Evolutionary conservation across 371 early-diverging fungal species (phyloP).

Genomic region (Cokeromyces recurvatus): DNA sequence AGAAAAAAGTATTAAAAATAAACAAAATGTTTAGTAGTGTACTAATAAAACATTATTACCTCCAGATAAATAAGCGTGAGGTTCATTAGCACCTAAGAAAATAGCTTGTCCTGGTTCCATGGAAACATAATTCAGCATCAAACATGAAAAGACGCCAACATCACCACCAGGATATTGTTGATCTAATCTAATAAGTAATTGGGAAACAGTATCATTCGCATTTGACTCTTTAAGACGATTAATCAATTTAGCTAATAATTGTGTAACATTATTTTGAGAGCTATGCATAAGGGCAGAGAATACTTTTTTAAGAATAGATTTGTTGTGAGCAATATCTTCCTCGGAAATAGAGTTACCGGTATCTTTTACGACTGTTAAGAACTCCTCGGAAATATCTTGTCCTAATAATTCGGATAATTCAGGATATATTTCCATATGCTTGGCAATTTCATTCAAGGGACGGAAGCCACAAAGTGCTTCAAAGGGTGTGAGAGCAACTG

Average conservation of each 20-base stretch:
- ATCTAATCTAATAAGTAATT: conserved; percentile 71
- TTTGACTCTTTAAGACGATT: conserved; percentile 30
- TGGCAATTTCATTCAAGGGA: conserved; percentile 74
- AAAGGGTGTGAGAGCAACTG: conserved; percentile 92
- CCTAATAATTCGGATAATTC: conserved; percentile 74
- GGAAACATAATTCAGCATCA: conserved; percentile 83
- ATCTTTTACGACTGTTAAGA: conserved; percentile 25
- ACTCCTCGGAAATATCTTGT: conserved; percentile 26
- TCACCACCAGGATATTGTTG: conserved; percentile 86
- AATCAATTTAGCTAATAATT: conserved; percentile 50
- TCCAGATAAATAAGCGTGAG: conserved; percentile 95
- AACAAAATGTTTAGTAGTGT: no score
- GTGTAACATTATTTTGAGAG: conserved; percentile 42
- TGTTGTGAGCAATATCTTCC: conserved; percentile 36
- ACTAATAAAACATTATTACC: conserved; percentile 58
- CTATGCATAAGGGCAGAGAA: conserved; percentile 74
- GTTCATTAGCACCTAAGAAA: conserved; percentile 94
- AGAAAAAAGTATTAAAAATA: neutral
- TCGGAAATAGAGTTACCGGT: conserved; percentile 12
- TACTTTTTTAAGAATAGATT: conserved; percentile 53
- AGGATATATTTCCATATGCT: conserved; percentile 63
- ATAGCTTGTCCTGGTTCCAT: conserved; percentile 88
- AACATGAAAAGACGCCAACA: conserved; percentile 83
- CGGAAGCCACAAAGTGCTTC: conserved; percentile 96
- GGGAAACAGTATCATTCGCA: conserved; percentile 35